A percentile compares a stretch with the other conserved stretches of the same genome.
Evolutionary conservation across 2,329 filamentous ascomycete genomes (phyloP).

Genomic region (Neurospora sp.): DNA sequence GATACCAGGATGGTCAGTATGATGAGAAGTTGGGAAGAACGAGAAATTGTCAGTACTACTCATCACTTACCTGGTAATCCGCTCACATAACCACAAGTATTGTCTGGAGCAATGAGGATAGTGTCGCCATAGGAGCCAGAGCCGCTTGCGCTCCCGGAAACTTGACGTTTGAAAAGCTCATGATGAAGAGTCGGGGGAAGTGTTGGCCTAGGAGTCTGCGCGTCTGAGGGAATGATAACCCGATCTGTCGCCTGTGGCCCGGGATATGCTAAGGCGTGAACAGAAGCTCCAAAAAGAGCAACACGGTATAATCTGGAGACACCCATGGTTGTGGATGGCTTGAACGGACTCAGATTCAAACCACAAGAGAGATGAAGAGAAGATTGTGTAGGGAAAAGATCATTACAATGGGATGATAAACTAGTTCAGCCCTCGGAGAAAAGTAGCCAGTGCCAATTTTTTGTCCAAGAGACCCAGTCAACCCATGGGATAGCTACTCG

Average conservation of each 20-base stretch:
- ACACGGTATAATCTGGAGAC: constrained; percentile 18
- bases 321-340: constrained; percentile 8
- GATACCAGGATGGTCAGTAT: constrained; percentile 1
- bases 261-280: constrained; percentile 25
- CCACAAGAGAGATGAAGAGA: neutral
- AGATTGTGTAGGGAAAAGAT: neutral
- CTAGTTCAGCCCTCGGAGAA: neutral
- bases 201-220: constrained; percentile 32
- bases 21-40: constrained; percentile 1
- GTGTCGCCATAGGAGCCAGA: constrained; percentile 15
- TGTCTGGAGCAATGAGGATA: constrained; percentile 36
- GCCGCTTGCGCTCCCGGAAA: constrained; percentile 9
- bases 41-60: neutral
- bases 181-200: constrained; percentile 24
- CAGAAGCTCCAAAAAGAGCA: constrained; percentile 23
- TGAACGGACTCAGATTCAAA: neutral
- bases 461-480: neutral
- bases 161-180: constrained; percentile 24
- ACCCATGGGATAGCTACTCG: neutral
- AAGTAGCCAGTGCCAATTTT: neutral
- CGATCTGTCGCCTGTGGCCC: constrained; percentile 26
- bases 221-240: constrained; percentile 24
- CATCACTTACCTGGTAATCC: constrained; percentile 26
- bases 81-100: constrained; percentile 39
- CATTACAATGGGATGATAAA: neutral